These are phyloP conservation scores for Truncatella angustata DNA, from an alignment of 2,329 filamentous ascomycete genomes.

Conservation along the genomic window DNA sequence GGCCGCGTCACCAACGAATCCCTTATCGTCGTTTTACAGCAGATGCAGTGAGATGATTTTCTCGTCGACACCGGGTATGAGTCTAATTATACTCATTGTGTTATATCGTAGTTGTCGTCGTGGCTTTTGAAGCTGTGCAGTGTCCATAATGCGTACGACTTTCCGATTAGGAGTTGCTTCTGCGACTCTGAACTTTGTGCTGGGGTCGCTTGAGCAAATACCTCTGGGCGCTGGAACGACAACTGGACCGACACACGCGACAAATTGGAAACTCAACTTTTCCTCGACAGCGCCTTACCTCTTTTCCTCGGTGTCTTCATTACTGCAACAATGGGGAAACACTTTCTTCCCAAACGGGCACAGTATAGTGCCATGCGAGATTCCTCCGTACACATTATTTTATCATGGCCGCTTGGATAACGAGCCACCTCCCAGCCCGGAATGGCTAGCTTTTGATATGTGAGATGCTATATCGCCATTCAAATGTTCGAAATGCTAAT, in stretches of 20 bases:
- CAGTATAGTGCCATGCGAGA: conserved; percentile 42
- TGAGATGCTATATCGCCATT: too few relatives aligned
- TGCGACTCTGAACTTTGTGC: background rate
- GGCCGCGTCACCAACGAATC: conserved; percentile 1
- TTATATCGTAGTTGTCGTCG: too few relatives aligned
- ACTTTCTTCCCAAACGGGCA: conserved; percentile 51
- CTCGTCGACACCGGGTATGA: too few relatives aligned
- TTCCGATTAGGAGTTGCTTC: background rate
- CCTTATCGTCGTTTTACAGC: conserved; percentile 4
- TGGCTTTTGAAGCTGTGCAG: background rate
- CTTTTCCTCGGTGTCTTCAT: conserved; percentile 43
- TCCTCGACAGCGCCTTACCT: conserved; percentile 46
- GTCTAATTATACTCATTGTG: too few relatives aligned
- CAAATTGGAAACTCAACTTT: conserved; percentile 40
- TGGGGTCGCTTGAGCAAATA: background rate
- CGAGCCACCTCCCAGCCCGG: conserved; percentile 41
- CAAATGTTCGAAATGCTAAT: too few relatives aligned
- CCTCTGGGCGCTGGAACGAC: background rate
- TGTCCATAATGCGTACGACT: background rate
- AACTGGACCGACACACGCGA: background rate
- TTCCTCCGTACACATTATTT: conserved; percentile 44
- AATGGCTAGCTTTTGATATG: conserved; percentile 52
- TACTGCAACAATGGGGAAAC: conserved; percentile 50
- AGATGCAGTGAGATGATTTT: too few relatives aligned
- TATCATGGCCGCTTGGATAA: conserved; percentile 46